These are phyloP conservation scores for Xanthoconium purpureum DNA, from an alignment of 768 basidiomycete genomes.

Conservation along the genomic window DNA sequence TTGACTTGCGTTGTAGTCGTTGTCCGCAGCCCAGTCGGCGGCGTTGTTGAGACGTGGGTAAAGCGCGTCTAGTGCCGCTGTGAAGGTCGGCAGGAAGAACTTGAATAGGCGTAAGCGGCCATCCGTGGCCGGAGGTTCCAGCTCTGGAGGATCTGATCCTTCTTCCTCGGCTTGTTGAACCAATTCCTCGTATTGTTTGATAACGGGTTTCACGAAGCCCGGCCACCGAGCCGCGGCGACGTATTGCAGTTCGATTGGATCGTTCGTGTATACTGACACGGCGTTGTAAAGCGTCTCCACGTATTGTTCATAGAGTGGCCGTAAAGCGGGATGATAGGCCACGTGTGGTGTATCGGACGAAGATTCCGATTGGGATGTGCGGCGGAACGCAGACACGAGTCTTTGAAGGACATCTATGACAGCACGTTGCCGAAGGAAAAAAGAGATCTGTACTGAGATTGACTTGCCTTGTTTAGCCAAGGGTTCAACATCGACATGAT, in stretches of 20 bases:
- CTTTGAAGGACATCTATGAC: slow-evolving; percentile 33
- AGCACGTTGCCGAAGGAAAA: background rate
- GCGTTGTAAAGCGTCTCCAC: slow-evolving; percentile 53
- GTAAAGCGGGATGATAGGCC: slow-evolving; percentile 54
- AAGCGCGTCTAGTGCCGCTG: slow-evolving; percentile 59
- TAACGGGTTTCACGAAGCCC: slow-evolving; percentile 66
- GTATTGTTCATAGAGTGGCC: slow-evolving; percentile 64
- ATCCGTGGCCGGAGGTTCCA: slow-evolving; percentile 49
- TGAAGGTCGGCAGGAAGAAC: slow-evolving; percentile 61
- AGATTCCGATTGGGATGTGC: slow-evolving; percentile 2
- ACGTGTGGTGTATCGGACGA: slow-evolving; percentile 11
- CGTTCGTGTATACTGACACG: slow-evolving; percentile 61
- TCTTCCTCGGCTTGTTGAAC: slow-evolving; percentile 23
- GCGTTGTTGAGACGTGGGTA: slow-evolving; percentile 69
- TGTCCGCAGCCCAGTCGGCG: slow-evolving; percentile 53
- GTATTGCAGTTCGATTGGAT: slow-evolving; percentile 70
- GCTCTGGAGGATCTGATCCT: slow-evolving; percentile 22
- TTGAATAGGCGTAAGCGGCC: slow-evolving; percentile 63
- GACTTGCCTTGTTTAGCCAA: slow-evolving; percentile 55
- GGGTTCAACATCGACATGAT: slow-evolving; percentile 54
- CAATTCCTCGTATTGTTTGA: slow-evolving; percentile 42
- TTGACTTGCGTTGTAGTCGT: slow-evolving; percentile 40
- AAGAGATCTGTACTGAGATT: background rate
- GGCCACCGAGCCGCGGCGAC: slow-evolving; percentile 80
- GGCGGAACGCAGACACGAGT: slow-evolving; percentile 40